These are phyloP conservation scores for Didymella glomerata DNA, from an alignment of 2,329 filamentous ascomycete species.

Conservation along the genomic window DNA sequence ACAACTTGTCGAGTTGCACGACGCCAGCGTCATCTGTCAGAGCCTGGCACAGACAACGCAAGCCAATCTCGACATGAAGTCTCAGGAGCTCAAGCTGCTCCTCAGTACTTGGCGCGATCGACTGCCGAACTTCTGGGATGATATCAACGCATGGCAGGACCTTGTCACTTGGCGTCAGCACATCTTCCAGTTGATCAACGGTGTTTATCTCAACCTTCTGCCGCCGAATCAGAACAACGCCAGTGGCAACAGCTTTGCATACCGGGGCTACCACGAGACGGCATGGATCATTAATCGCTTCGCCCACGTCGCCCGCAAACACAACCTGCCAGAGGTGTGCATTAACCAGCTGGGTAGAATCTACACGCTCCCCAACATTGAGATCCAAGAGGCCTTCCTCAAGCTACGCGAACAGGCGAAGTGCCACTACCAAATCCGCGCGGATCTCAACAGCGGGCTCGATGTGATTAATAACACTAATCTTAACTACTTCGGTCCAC, in stretches of 20 bases:
- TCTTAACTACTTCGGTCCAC: slow-evolving; percentile 93
- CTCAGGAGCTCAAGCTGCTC: slow-evolving; percentile 91
- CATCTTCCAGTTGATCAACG: slow-evolving; percentile 97
- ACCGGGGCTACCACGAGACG: slow-evolving; percentile 96
- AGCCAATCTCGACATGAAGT: slow-evolving; percentile 89
- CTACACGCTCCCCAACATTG: slow-evolving; percentile 98
- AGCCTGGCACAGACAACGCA: slow-evolving; percentile 87
- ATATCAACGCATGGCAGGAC: slow-evolving; percentile 99
- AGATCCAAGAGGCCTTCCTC: slow-evolving; percentile 98
- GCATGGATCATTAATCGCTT: slow-evolving; percentile 99
- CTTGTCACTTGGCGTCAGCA: slow-evolving; percentile 99
- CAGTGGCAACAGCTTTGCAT: slow-evolving; percentile 91
- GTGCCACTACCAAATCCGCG: slow-evolving; percentile 95
- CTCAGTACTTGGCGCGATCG: slow-evolving; percentile 95
- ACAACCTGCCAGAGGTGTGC: slow-evolving; percentile 95
- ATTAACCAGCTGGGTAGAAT: slow-evolving; percentile 97
- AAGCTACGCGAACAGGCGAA: slow-evolving; percentile 99
- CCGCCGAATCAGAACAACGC: slow-evolving; percentile 78
- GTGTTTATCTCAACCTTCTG: slow-evolving; percentile 85
- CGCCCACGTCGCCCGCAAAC: slow-evolving; percentile 95
- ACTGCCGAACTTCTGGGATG: slow-evolving; percentile 97
- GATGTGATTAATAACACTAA: slow-evolving; percentile 99
- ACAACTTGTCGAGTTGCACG: slow-evolving; percentile 94
- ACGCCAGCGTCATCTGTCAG: slow-evolving; percentile 94
- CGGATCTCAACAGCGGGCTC: slow-evolving; percentile 88